These are phyloP conservation scores for Barbatosphaeria neglecta DNA, from an alignment of 495 filamentous ascomycete species.

Conservation along the genomic window DNA sequence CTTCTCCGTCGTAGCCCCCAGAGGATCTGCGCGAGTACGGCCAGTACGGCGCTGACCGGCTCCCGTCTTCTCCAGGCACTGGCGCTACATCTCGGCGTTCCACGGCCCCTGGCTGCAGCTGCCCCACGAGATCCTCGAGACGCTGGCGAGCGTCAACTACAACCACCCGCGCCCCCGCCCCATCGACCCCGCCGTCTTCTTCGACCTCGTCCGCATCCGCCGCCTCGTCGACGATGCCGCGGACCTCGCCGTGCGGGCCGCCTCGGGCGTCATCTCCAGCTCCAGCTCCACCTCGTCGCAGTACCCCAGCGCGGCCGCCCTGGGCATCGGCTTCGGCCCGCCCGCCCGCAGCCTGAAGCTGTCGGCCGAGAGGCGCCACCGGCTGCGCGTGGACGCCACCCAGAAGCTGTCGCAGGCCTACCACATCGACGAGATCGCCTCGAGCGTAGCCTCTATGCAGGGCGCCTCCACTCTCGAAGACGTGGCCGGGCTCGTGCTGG, in stretches of 20 bases:
- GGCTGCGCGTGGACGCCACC: slow-evolving; percentile 65
- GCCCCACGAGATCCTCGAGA: slow-evolving; percentile 68
- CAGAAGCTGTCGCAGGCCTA: slow-evolving; percentile 67
- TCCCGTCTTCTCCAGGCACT: slow-evolving; percentile 53
- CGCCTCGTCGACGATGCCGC: slow-evolving; percentile 66
- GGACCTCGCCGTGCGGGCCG: slow-evolving; percentile 62
- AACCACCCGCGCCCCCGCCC: slow-evolving; percentile 60
- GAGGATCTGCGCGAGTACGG: background rate
- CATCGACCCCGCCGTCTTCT: slow-evolving; percentile 71
- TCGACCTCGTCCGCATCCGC: slow-evolving; percentile 69
- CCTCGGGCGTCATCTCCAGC: slow-evolving; percentile 53
- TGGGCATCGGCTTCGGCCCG: slow-evolving; percentile 49
- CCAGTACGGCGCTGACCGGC: too few relatives aligned
- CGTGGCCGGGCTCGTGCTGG: slow-evolving; percentile 60
- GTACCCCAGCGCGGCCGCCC: slow-evolving; percentile 40
- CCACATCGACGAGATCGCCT: slow-evolving; percentile 67
- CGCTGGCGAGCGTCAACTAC: slow-evolving; percentile 66
- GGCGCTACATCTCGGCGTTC: slow-evolving; percentile 73
- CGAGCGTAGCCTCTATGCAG: slow-evolving; percentile 75
- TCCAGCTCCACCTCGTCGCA: slow-evolving; percentile 46
- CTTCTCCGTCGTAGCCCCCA: too few relatives aligned
- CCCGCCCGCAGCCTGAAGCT: slow-evolving; percentile 48
- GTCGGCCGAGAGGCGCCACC: slow-evolving; percentile 58
- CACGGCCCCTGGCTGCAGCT: slow-evolving; percentile 82
- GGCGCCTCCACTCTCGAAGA: slow-evolving; percentile 66